Percentiles rank a stretch among this genome's conserved stretches.
Conservation (phyloP, 495 filamentous ascomycete species). For the Podospora conica region DNA sequence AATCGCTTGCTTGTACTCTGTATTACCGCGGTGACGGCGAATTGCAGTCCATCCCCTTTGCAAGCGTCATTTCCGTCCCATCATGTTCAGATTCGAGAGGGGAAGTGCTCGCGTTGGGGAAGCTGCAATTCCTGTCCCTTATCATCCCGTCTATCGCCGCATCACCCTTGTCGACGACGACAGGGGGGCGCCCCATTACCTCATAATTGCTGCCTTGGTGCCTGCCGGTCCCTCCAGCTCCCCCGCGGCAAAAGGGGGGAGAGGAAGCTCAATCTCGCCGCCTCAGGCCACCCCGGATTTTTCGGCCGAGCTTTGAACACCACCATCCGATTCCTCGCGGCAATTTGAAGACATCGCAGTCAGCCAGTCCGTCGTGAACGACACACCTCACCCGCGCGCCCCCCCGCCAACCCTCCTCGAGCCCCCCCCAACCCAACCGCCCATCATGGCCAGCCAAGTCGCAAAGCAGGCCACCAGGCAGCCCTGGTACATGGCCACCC, state of each 20-base stretch:
- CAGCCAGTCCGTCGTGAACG: constrained; percentile 1
- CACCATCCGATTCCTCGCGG: constrained; percentile 15
- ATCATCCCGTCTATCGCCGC: neutral
- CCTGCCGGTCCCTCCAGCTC: neutral
- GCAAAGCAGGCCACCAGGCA: constrained; percentile 66
- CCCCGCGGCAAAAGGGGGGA: neutral
- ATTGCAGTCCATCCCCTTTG: neutral
- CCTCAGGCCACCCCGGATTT: constrained; percentile 14
- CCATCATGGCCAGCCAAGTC: constrained; percentile 67
- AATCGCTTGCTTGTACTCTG: neutral
- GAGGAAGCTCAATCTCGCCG: neutral
- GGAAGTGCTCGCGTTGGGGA: neutral
- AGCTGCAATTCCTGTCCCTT: neutral
- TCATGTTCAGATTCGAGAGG: neutral
- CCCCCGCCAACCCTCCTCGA: constrained; percentile 10
- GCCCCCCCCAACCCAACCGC: constrained; percentile 9
- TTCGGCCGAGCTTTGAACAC: constrained; percentile 13
- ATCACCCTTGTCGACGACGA: neutral
- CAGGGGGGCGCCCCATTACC: constrained; percentile 9
- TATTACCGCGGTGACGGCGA: neutral
- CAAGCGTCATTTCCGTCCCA: neutral
- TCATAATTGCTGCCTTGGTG: constrained; percentile 9
- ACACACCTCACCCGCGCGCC: neutral
- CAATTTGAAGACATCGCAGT: constrained; percentile 9
- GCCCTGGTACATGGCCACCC: constrained; percentile 72